phyloP scores from a whole-genome alignment of 1,284 basidiomycete genomes.

The Puccinia novopanici region DNA sequence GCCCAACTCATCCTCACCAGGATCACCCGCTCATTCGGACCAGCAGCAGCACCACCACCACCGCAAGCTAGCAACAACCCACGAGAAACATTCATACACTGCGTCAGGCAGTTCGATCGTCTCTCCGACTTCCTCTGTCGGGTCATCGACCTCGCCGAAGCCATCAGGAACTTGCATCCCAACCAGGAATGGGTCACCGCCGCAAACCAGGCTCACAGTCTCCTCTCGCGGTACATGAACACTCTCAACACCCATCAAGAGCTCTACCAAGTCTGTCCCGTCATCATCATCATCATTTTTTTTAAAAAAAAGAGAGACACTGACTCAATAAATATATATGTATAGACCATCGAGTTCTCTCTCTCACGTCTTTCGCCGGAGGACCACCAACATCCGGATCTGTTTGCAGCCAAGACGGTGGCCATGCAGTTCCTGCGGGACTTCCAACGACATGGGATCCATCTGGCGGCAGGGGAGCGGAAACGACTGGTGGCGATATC shows the following conservation, averaged over 20 bases:
- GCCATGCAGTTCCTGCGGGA: conserved; percentile 27
- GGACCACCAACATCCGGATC: not conserved
- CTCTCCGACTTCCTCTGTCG: conserved; percentile 42
- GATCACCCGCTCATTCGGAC: conserved; percentile 5
- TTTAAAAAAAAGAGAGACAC: too few species aligned
- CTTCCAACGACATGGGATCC: conserved; percentile 40
- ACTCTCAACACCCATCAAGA: conserved; percentile 40
- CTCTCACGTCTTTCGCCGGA: not conserved
- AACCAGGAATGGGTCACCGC: conserved; percentile 11
- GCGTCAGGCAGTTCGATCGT: conserved; percentile 27
- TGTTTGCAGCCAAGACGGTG: conserved; percentile 35
- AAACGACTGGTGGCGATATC: conserved; percentile 18
- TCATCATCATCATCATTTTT: not conserved
- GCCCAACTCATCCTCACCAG: conserved; percentile 2
- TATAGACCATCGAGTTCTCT: not conserved
- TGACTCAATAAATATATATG: not conserved
- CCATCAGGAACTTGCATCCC: conserved; percentile 25
- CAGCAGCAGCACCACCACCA: too few species aligned
- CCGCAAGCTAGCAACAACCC: conserved; percentile 1
- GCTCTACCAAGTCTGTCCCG: conserved; percentile 9
- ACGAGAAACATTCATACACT: not conserved
- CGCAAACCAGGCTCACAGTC: conserved; percentile 15
- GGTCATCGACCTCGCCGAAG: conserved; percentile 33
- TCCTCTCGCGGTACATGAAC: conserved; percentile 45
- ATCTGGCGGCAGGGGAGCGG: not conserved